Conservation (phyloP, 2,329 filamentous ascomycete genomes). For the Delphinella strobiligena region DNA sequence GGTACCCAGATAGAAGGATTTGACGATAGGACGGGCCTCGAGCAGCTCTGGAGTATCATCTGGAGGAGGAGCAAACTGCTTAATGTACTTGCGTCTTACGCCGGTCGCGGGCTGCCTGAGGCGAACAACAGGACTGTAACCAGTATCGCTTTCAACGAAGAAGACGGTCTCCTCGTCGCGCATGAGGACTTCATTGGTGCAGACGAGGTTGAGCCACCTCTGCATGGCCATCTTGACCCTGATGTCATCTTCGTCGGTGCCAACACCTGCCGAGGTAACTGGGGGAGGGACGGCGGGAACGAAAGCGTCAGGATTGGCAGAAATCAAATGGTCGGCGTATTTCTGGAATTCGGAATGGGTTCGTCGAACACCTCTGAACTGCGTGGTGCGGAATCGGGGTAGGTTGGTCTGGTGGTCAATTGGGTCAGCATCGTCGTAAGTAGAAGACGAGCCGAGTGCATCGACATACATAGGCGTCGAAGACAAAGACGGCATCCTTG, state of each 20-base stretch:
- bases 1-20: constrained; percentile 85
- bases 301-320: constrained; percentile 90
- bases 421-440: background rate
- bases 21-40: constrained; percentile 79
- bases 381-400: constrained; percentile 93
- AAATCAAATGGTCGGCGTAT: constrained; percentile 90
- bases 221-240: constrained; percentile 84
- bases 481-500: constrained; percentile 88
- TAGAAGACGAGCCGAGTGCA: constrained; percentile 1
- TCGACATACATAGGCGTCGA: constrained; percentile 80
- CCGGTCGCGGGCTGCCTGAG: constrained; percentile 96
- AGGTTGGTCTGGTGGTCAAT: constrained; percentile 75
- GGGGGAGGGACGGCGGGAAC: constrained; percentile 91
- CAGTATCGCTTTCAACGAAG: constrained; percentile 98
- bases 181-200: constrained; percentile 83
- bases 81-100: constrained; percentile 86
- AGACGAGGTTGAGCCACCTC: constrained; percentile 89
- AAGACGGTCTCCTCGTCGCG: constrained; percentile 94
- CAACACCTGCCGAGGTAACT: constrained; percentile 85
- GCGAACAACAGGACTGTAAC: constrained; percentile 88
- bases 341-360: constrained; percentile 94
- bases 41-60: constrained; percentile 94
- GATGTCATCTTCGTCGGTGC: constrained; percentile 88
- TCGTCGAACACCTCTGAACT: constrained; percentile 93
- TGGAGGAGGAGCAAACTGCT: constrained; percentile 94